Base-by-base conservation (phyloP, 2,329 filamentous ascomycete genomes). In the Ophiostoma populinum region DNA sequence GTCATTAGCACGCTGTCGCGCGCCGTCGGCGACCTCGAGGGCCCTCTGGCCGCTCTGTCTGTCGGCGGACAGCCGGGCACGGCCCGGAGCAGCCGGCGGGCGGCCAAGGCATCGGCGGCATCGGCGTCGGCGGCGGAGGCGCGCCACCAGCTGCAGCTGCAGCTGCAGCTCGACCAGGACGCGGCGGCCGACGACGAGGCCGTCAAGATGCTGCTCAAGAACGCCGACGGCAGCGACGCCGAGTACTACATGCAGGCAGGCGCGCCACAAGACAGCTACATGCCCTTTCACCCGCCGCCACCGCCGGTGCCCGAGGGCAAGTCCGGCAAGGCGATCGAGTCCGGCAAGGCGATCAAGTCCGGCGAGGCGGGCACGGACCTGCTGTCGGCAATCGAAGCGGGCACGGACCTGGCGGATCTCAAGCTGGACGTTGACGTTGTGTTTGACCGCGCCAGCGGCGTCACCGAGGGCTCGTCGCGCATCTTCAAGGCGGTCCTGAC, bases 201-300 rank as follows among this genome's bases (percentile, higher is more conserved):
- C 4, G 53, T 55, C 40, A 55, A 62, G 45, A 56, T 67, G 42
- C 64, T 65, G 43, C 47, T 71, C 38, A 64, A 61, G 50, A 65
- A 65, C 47, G 61, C 67, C 43, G 70, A 68, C 47, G 70, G 67
- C 39, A 59, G 53, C 45, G 59, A 69, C 46, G 61, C 67, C 31
- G 70, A 67, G 48, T 55, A 80, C 42, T 70, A 71, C 45, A 59
- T 80, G 40, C 74, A 78, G 47, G 75, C 48, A 70, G 80, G 56
- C 67, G 73, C 13, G 74, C 70, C 46, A 20, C 68, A 72, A n/a
- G n/a, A n/a, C n/a, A n/a, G n/a, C 41, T 80, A 87, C 48, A 59
- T 75, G 31, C 86, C 86, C 6, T 95, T 92, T 61, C 69, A 75
- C 37, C 79, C 82, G 16, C 90, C 87, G n/a, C 81, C 86, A 15